A percentile compares a stretch with the other conserved stretches of the same genome.
Conservation (phyloP, 1,284 basidiomycete species). For the Cutaneotrichosporon mucoides region DNA sequence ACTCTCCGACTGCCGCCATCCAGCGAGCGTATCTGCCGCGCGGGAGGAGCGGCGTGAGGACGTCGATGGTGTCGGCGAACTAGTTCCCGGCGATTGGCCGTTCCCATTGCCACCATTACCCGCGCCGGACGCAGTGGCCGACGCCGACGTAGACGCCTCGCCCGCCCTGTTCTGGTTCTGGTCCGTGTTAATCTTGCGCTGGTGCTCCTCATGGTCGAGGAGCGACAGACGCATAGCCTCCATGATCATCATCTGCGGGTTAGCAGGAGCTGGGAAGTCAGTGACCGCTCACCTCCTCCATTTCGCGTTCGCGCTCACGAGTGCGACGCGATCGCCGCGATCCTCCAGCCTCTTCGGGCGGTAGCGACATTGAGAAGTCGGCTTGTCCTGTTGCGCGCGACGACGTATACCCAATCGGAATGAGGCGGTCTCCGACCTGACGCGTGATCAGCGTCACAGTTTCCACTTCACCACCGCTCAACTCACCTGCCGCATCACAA, state of each 20-base stretch:
- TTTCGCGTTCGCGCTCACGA: conserved; percentile 60
- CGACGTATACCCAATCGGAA: conserved; percentile 87
- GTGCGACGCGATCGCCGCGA: conserved; percentile 14
- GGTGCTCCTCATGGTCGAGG: conserved; percentile 70
- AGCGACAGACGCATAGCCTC: conserved; percentile 96
- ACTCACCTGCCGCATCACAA: conserved; percentile 84
- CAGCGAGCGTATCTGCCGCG: conserved; percentile 16
- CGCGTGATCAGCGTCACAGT: not conserved
- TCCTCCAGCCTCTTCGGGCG: conserved; percentile 11
- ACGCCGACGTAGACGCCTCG: not conserved
- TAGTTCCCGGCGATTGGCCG: not conserved
- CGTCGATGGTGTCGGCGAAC: conserved; percentile 7
- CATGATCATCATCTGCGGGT: conserved; percentile 84
- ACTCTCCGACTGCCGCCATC: conserved; percentile 15
- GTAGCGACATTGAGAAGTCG: conserved; percentile 44
- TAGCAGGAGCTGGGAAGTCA: conserved; percentile 1
- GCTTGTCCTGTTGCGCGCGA: conserved; percentile 45
- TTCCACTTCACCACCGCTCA: no score
- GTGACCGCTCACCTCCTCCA: conserved; percentile 70
- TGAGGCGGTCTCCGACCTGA: conserved; percentile 83
- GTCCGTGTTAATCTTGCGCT: conserved; percentile 28
- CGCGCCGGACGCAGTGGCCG: not conserved
- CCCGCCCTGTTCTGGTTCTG: conserved; percentile 17
- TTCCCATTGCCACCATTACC: not conserved
- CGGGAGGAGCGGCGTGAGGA: conserved; percentile 17